Evolutionary conservation across 345 rosid genomes (phyloP).

Genomic region (Cardamine occulta): DNA sequence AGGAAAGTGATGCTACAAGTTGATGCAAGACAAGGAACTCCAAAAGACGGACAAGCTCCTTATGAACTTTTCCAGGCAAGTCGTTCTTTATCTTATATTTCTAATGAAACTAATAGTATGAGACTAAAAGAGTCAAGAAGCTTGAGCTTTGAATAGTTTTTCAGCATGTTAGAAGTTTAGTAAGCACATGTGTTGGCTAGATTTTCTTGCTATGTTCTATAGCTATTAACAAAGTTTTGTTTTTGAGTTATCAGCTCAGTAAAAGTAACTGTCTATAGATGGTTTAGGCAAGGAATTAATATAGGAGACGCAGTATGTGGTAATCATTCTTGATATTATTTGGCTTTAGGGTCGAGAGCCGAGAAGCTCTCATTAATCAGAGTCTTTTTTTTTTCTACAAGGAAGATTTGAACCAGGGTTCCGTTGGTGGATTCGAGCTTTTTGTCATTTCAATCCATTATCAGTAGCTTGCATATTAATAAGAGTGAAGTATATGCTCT

Average conservation of each 20-base stretch:
- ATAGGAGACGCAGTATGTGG: neutral
- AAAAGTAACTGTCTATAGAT: neutral
- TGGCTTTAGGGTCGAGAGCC: neutral
- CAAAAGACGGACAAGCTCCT: conserved; percentile 84
- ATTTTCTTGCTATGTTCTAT: neutral
- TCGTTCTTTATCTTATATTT: neutral
- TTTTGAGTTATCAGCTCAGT: neutral
- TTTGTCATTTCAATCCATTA: neutral
- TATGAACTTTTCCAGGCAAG: conserved; percentile 91
- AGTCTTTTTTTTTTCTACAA: neutral
- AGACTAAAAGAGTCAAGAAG: neutral
- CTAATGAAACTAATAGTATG: conserved; percentile 8
- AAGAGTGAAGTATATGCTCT: neutral
- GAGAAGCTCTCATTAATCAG: neutral
- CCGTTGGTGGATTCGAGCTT: neutral
- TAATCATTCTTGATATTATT: neutral
- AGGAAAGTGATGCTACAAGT: conserved; percentile 92
- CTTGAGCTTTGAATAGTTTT: neutral
- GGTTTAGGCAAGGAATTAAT: neutral
- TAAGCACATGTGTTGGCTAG: neutral
- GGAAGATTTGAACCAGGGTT: neutral
- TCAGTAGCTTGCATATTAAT: neutral
- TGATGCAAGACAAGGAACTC: conserved; percentile 92
- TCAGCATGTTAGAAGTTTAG: neutral
- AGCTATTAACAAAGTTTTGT: neutral